These are phyloP conservation scores for Talaromyces funiculosus DNA, from an alignment of 2,329 filamentous ascomycete genomes.

Conservation along the genomic window DNA sequence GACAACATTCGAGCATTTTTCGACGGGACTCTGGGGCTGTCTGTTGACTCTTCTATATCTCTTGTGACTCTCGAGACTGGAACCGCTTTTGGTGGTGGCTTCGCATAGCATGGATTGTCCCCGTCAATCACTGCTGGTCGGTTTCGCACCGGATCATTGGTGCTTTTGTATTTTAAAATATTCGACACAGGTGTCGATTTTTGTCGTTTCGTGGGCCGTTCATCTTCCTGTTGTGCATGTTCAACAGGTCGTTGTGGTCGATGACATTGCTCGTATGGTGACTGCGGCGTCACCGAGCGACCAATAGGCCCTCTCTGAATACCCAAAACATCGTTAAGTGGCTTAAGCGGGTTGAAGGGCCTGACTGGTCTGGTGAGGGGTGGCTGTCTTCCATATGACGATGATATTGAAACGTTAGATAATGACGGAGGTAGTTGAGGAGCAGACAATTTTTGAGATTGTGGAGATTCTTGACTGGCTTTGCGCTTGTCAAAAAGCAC, in stretches of 20 bases:
- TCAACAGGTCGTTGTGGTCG: constrained; percentile 12
- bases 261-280: constrained; percentile 55
- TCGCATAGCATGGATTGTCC: background rate
- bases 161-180: constrained; percentile 8
- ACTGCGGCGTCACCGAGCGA: constrained; percentile 55
- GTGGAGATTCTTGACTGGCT: constrained; percentile 26
- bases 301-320: constrained; percentile 59
- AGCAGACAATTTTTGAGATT: constrained; percentile 19
- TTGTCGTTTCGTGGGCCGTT: constrained; percentile 31
- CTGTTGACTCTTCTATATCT: background rate
- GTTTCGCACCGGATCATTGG: constrained; percentile 7
- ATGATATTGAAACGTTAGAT: constrained; percentile 30
- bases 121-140: constrained; percentile 7
- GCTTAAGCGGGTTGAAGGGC: constrained; percentile 47
- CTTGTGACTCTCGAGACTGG: background rate
- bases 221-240: constrained; percentile 8
- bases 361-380: background rate
- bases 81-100: background rate
- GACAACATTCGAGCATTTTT: background rate
- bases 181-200: constrained; percentile 20
- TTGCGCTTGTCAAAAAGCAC: constrained; percentile 67
- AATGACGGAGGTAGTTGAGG: constrained; percentile 40
- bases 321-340: constrained; percentile 60
- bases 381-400: constrained; percentile 23
- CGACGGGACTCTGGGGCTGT: background rate